A percentile compares a stretch with the other conserved stretches of the same genome.
These are phyloP conservation scores for Verticillium albo-atrum DNA, from an alignment of 2,329 filamentous ascomycete genomes.

Conservation along the genomic window DNA sequence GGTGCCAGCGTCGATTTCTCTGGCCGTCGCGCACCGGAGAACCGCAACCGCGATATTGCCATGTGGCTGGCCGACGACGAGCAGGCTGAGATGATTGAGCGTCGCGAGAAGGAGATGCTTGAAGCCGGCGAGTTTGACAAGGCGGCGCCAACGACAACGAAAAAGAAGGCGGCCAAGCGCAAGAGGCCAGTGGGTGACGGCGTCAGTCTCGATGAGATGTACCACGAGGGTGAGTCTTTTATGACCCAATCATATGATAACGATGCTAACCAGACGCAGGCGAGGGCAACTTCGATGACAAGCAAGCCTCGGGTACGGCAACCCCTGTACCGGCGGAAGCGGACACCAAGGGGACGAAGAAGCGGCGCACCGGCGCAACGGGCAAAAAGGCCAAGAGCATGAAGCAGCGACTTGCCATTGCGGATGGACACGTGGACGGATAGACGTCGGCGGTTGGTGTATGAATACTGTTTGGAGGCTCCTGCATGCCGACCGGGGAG, in stretches of 20 bases:
- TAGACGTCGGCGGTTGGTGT: not conserved
- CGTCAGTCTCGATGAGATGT: slow-evolving; percentile 90
- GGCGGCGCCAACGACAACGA: slow-evolving; percentile 42
- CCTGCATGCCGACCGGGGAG: not conserved
- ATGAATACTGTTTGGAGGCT: not conserved
- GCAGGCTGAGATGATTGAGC: slow-evolving; percentile 89
- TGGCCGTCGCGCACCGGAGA: slow-evolving; percentile 79
- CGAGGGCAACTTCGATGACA: slow-evolving; percentile 95
- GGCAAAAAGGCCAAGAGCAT: slow-evolving; percentile 63
- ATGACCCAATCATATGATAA: not conserved
- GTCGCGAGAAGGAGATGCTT: slow-evolving; percentile 81
- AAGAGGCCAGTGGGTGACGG: slow-evolving; percentile 45
- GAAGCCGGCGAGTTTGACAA: slow-evolving; percentile 67
- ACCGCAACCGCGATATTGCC: slow-evolving; percentile 94
- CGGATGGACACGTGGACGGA: slow-evolving; percentile 49
- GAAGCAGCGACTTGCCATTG: slow-evolving; percentile 64
- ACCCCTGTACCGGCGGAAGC: slow-evolving; percentile 65
- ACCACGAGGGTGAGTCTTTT: slow-evolving; percentile 82
- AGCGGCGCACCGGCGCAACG: slow-evolving; percentile 44
- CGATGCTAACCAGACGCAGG: slow-evolving; percentile 46
- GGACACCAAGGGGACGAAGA: slow-evolving; percentile 46
- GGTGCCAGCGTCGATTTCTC: slow-evolving; percentile 95
- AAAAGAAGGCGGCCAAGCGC: slow-evolving; percentile 55
- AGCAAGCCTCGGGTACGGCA: slow-evolving; percentile 73
- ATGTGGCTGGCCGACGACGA: slow-evolving; percentile 99